phyloP scores from a whole-genome alignment of 108 stramenopile species.

The Chaetoceros tenuissimus region DNA sequence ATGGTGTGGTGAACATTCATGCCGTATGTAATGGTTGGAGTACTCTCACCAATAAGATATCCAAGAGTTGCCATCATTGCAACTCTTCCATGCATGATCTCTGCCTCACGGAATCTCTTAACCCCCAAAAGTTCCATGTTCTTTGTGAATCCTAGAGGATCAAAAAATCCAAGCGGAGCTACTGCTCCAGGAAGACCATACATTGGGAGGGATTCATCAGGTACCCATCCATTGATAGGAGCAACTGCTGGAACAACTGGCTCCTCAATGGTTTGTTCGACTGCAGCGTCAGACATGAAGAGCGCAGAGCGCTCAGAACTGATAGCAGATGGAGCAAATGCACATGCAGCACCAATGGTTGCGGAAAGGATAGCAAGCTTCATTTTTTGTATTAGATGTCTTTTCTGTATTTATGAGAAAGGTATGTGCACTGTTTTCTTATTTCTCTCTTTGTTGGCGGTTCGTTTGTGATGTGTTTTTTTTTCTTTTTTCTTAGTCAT shows the following conservation, averaged over 20 bases:
- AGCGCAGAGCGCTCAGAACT: not conserved
- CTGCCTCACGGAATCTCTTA: conserved; percentile 43
- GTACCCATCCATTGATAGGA: conserved; percentile 52
- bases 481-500: no score
- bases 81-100: conserved; percentile 53
- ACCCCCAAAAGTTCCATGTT: conserved; percentile 15
- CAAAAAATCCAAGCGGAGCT: conserved; percentile 40
- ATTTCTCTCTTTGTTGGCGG: no score
- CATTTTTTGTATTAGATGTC: no score
- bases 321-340: not conserved
- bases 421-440: no score
- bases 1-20: conserved; percentile 43
- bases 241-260: conserved; percentile 9
- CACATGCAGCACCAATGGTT: not conserved
- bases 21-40: conserved; percentile 42
- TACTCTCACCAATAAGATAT: conserved; percentile 37
- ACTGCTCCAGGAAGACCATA: conserved; percentile 38
- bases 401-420: no score
- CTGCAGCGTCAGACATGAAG: conserved; percentile 9
- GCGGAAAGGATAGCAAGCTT: conserved; percentile 4
- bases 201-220: conserved; percentile 27
- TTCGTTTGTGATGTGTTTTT: no score
- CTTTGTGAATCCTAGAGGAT: conserved; percentile 47
- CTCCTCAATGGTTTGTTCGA: not conserved
- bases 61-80: conserved; percentile 61